Conservation (phyloP, 108 stramenopile species). For the Nannochloropsis salina region DNA sequence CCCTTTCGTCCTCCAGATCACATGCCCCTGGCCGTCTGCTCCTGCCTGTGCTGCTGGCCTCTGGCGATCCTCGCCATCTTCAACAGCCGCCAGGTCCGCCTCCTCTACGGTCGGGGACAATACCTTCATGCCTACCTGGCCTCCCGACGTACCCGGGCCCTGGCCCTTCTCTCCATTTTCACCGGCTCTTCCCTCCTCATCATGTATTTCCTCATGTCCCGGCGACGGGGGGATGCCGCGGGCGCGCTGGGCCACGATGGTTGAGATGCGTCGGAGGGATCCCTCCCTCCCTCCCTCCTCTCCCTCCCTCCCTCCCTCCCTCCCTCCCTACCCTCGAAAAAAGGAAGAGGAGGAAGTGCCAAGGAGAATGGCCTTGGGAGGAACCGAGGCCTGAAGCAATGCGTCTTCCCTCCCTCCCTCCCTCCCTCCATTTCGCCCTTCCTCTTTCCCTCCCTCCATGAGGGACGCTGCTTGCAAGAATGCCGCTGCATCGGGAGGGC, state of each 20-base stretch:
- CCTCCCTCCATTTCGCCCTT: not conserved
- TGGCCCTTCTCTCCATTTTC: not conserved
- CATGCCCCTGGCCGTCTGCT: slow-evolving; percentile 19
- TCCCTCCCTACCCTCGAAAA: too few species aligned
- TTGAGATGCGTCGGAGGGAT: too few species aligned
- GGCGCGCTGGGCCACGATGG: not conserved
- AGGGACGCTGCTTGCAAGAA: too few species aligned
- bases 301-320: not conserved
- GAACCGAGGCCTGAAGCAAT: not conserved
- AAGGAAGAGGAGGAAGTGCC: too few species aligned
- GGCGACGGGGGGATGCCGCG: not conserved
- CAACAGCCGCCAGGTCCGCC: not conserved
- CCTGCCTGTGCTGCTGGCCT: slow-evolving; percentile 14
- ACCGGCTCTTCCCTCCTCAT: not conserved
- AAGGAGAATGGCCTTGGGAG: too few species aligned
- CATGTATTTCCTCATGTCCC: not conserved
- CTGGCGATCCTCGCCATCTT: not conserved
- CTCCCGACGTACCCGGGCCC: not conserved
- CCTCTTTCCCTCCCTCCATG: not conserved
- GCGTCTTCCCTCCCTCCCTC: not conserved
- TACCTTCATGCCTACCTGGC: not conserved
- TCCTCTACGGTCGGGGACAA: not conserved
- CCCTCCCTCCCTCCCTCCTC: too few species aligned
- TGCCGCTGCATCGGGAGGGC: too few species aligned
- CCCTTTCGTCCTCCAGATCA: not conserved